A percentile compares a stretch with the other conserved stretches of the same genome.
These are phyloP conservation scores for Phytophthora sp. DNA, from an alignment of 352 stramenopile species.

Conservation along the genomic window DNA sequence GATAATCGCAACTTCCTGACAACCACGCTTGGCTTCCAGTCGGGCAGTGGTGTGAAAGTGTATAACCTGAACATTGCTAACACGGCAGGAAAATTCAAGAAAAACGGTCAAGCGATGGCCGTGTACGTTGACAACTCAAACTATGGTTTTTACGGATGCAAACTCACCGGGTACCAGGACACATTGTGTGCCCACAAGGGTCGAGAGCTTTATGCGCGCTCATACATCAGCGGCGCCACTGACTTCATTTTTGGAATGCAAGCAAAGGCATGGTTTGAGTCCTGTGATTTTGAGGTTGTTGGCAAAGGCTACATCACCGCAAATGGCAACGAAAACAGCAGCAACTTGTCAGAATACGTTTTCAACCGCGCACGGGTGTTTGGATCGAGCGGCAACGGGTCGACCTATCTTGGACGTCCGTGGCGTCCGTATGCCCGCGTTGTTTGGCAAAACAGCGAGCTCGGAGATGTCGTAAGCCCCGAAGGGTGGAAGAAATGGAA, in stretches of 20 bases:
- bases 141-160: slow-evolving; percentile 9
- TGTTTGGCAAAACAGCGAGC: too few species aligned
- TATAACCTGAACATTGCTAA: too few species aligned
- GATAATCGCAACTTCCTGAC: slow-evolving; percentile 2
- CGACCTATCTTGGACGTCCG: slow-evolving; percentile 12
- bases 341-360: not conserved
- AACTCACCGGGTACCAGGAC: slow-evolving; percentile 13
- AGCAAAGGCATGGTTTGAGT: slow-evolving; percentile 3
- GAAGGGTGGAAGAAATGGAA: slow-evolving; percentile 9
- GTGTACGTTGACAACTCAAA: not conserved
- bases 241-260: slow-evolving; percentile 12
- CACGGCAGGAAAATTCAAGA: not conserved
- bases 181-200: slow-evolving; percentile 9
- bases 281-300: not conserved
- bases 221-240: slow-evolving; percentile 2
- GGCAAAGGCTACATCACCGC: not conserved
- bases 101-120: not conserved
- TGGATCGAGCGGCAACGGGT: not conserved
- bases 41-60: not conserved
- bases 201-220: not conserved
- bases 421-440: slow-evolving; percentile 7
- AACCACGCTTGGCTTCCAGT: slow-evolving; percentile 5
- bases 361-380: slow-evolving; percentile 7
- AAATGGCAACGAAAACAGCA: not conserved
- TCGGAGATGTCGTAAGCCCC: slow-evolving; percentile 5